Percentiles rank a stretch among this genome's conserved stretches.
Conservation (phyloP, 2,329 filamentous ascomycete species). For the Calonectria hawksworthii region DNA sequence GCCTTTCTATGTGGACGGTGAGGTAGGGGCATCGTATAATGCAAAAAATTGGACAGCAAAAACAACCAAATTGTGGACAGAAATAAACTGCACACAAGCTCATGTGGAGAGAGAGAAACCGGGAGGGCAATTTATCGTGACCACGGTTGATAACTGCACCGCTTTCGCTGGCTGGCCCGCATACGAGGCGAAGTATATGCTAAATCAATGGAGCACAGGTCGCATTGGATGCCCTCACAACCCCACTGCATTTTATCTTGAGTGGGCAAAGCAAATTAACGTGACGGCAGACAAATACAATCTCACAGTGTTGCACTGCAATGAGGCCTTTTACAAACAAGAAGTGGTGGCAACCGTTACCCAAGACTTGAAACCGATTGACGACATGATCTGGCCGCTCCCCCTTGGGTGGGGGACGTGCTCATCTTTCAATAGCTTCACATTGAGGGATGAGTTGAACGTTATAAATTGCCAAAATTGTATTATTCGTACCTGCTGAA, state of each 20-base stretch:
- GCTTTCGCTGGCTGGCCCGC: not conserved
- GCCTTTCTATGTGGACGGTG: constrained; percentile 4
- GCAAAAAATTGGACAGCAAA: not conserved
- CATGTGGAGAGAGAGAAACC: not conserved
- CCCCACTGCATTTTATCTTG: not conserved
- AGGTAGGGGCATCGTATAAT: not conserved
- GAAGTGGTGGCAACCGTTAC: constrained; percentile 1
- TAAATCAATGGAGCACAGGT: not conserved
- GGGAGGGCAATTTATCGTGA: not conserved
- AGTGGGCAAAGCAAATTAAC: not conserved
- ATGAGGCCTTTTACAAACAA: not conserved
- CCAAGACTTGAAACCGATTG: not conserved
- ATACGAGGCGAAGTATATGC: not conserved
- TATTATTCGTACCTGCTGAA: no score
- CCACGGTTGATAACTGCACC: not conserved
- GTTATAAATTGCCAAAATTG: no score
- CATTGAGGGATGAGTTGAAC: no score
- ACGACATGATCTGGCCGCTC: not conserved
- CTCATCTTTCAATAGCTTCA: no score
- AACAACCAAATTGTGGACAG: not conserved
- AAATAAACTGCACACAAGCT: not conserved
- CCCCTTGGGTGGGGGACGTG: no score
- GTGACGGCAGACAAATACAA: not conserved
- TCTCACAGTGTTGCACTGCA: not conserved
- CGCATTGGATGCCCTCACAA: no score